These are phyloP conservation scores for Aspergillus sp. DNA, from an alignment of 2,329 filamentous ascomycete genomes.

Conservation along the genomic window DNA sequence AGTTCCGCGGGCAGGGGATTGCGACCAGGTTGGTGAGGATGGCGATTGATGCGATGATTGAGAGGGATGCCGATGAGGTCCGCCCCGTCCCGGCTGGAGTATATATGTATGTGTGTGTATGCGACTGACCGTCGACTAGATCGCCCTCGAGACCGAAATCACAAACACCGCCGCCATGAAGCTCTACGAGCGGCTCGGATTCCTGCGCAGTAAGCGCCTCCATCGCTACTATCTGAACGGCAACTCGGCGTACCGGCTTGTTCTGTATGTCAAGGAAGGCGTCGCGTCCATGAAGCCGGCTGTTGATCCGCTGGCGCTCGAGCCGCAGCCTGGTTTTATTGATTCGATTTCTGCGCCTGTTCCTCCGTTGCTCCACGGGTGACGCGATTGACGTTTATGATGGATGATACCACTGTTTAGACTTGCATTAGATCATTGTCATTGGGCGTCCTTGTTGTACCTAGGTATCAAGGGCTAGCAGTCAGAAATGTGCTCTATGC, in stretches of 20 bases:
- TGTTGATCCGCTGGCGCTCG: constrained; percentile 26
- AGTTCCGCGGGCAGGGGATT: constrained; percentile 74
- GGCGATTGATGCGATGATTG: constrained; percentile 85
- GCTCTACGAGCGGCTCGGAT: constrained; percentile 85
- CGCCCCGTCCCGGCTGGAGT: constrained; percentile 5
- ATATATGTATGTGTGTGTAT: constrained; percentile 6
- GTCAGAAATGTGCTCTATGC: too few species aligned
- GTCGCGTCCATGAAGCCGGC: constrained; percentile 36
- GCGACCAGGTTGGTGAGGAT: constrained; percentile 79
- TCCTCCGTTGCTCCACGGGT: constrained; percentile 14
- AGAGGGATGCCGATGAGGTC: constrained; percentile 73
- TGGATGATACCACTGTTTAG: background rate
- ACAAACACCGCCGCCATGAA: constrained; percentile 83
- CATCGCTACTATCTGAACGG: constrained; percentile 96
- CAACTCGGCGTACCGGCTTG: constrained; percentile 82
- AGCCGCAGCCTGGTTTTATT: constrained; percentile 7
- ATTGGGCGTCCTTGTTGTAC: too few species aligned
- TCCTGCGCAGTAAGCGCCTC: constrained; percentile 81
- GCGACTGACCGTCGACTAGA: constrained; percentile 28
- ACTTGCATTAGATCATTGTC: background rate
- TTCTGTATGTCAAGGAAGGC: constrained; percentile 65
- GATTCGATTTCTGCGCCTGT: constrained; percentile 9
- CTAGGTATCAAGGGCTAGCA: too few species aligned
- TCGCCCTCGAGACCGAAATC: constrained; percentile 93
- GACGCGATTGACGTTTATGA: constrained; percentile 2